Evolutionary conservation across 1,284 basidiomycete genomes (phyloP).

Genomic region (Sanghuangporus sanghuang): DNA sequence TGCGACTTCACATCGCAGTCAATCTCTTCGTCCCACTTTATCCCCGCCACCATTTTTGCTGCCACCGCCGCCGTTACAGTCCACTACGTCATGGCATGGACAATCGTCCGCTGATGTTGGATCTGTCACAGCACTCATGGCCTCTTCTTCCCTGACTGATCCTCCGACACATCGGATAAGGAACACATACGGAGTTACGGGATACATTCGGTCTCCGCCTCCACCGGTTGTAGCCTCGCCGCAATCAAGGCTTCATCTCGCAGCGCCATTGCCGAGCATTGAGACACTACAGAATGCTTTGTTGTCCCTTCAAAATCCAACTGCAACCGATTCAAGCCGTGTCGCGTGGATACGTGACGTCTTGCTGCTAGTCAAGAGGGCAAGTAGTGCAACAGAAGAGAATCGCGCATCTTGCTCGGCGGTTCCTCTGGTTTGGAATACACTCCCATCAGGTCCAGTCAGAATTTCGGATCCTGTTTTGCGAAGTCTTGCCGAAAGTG

Average conservation of each 20-base stretch:
- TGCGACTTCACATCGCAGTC: constrained; percentile 9
- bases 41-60: constrained; percentile 22
- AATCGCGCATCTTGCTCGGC: constrained; percentile 28
- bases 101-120: constrained; percentile 21
- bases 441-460: constrained; percentile 39
- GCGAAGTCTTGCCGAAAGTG: constrained; percentile 56
- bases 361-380: constrained; percentile 69
- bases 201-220: constrained; percentile 22
- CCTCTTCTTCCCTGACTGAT: neutral
- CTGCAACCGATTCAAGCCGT: constrained; percentile 50
- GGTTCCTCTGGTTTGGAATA: neutral
- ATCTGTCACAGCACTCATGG: constrained; percentile 14
- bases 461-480: constrained; percentile 60
- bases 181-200: neutral
- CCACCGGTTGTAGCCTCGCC: constrained; percentile 19
- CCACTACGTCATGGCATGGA: constrained; percentile 20
- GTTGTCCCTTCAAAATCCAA: constrained; percentile 41
- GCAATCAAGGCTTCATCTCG: constrained; percentile 43
- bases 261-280: constrained; percentile 57
- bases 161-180: neutral
- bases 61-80: constrained; percentile 19
- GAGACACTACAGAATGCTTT: constrained; percentile 45
- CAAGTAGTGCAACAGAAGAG: constrained; percentile 25
- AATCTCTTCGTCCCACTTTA: constrained; percentile 14
- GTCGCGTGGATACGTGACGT: constrained; percentile 81